Evolutionary conservation across 2,329 filamentous ascomycete genomes (phyloP).

Genomic region (Hortaea sp.): DNA sequence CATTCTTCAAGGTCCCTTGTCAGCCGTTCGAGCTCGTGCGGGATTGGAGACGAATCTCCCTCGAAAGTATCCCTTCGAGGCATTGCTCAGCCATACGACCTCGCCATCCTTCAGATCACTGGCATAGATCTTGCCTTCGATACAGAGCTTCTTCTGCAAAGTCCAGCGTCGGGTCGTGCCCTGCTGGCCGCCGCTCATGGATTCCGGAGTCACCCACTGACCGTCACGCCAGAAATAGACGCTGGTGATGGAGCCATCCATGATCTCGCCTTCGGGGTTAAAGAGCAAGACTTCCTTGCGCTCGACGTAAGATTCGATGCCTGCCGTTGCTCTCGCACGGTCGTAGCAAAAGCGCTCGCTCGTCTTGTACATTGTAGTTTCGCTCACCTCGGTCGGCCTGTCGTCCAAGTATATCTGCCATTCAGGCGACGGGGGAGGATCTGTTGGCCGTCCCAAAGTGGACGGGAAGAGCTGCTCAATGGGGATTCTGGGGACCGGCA

Average conservation of each 20-base stretch:
- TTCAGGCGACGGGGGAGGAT: conserved; percentile 13
- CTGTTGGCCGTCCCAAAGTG: conserved; percentile 34
- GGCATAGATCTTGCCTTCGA: conserved; percentile 52
- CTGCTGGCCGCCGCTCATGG: conserved; percentile 62
- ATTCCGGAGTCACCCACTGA: conserved; percentile 69
- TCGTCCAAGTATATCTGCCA: conserved; percentile 43
- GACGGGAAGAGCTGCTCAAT: conserved; percentile 49
- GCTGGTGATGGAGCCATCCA: not conserved
- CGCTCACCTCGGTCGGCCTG: conserved; percentile 39
- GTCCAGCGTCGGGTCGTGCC: conserved; percentile 79
- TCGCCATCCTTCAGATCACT: conserved; percentile 60
- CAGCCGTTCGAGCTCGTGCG: no score
- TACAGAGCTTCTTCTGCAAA: conserved; percentile 56
- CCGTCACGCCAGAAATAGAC: conserved; percentile 45
- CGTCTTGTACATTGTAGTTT: conserved; percentile 82
- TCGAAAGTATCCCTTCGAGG: conserved; percentile 61
- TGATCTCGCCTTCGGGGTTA: conserved; percentile 51
- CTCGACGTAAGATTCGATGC: conserved; percentile 32
- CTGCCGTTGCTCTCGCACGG: conserved; percentile 53
- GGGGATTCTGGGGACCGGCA: conserved; percentile 30
- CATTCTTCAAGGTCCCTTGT: no score
- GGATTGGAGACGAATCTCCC: conserved; percentile 10
- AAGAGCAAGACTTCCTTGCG: conserved; percentile 65
- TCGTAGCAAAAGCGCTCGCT: conserved; percentile 65
- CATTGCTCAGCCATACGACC: conserved; percentile 81